A percentile compares a stretch with the other conserved stretches of the same genome.
Conservation (phyloP, 305 asterid species). For the Withania somnifera region DNA sequence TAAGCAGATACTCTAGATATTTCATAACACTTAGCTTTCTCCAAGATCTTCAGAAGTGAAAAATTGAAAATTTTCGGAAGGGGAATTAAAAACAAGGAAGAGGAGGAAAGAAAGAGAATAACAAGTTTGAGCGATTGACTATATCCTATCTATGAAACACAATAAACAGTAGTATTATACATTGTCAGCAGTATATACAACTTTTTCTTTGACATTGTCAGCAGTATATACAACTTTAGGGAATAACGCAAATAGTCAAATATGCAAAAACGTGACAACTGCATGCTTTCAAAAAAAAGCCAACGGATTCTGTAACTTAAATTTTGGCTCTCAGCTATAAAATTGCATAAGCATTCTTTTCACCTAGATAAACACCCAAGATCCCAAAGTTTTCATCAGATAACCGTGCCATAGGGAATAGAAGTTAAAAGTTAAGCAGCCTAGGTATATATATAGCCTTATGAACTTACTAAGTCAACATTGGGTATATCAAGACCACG, state of each 20-base stretch:
- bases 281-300: not conserved
- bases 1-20: not conserved
- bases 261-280: not conserved
- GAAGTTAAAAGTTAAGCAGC: not conserved
- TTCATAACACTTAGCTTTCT: not conserved
- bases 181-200: not conserved
- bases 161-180: not conserved
- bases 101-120: not conserved
- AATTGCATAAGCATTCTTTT: not conserved
- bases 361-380: not conserved
- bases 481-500: conserved; percentile 98
- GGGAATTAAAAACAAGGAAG: not conserved
- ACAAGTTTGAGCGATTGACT: not conserved
- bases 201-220: not conserved
- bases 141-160: not conserved
- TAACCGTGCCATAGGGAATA: not conserved
- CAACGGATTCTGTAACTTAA: not conserved
- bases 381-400: not conserved
- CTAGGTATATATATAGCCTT: not conserved
- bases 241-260: not conserved
- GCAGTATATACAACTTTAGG: not conserved
- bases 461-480: conserved; percentile 85
- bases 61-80: not conserved
- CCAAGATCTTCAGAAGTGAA: not conserved
- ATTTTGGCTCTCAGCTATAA: not conserved